These are phyloP conservation scores for Sugiyamaella grinbergsii DNA, from an alignment of 1,139 yeast species.

Conservation along the genomic window DNA sequence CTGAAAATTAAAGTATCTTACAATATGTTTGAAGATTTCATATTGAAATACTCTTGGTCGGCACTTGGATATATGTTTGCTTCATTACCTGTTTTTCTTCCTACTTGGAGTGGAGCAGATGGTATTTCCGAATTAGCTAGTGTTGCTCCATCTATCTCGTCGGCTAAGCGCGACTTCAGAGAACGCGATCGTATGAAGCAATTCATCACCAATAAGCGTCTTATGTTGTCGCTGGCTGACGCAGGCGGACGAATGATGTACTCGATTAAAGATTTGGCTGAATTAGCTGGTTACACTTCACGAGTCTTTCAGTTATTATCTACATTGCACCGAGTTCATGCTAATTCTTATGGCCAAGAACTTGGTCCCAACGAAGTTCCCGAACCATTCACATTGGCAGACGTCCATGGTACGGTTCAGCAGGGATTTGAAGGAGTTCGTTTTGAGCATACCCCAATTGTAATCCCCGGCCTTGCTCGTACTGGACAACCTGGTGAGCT, in stretches of 20 bases:
- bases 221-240: conserved; percentile 89
- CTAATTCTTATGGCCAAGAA: conserved; percentile 43
- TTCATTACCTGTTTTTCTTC: conserved; percentile 74
- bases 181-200: conserved; percentile 65
- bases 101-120: conserved; percentile 46
- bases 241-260: conserved; percentile 97
- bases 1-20: conserved; percentile 56
- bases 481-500: conserved; percentile 44
- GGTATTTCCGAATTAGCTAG: conserved; percentile 27
- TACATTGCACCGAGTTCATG: conserved; percentile 80
- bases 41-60: conserved; percentile 91
- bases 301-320: conserved; percentile 75
- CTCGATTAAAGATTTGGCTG: conserved; percentile 90
- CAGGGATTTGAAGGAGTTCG: conserved; percentile 76
- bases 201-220: conserved; percentile 85
- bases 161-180: conserved; percentile 33
- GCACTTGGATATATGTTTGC: conserved; percentile 91
- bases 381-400: conserved; percentile 43
- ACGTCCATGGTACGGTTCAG: conserved; percentile 81
- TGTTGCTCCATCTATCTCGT: conserved; percentile 22
- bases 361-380: conserved; percentile 5
- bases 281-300: conserved; percentile 87
- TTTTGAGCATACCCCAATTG: conserved; percentile 79
- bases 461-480: conserved; percentile 59
- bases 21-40: conserved; percentile 79